Evolutionary conservation across 176 grass and related monocot genomes (phyloP).

Genomic region (Aegilops speltoides): DNA sequence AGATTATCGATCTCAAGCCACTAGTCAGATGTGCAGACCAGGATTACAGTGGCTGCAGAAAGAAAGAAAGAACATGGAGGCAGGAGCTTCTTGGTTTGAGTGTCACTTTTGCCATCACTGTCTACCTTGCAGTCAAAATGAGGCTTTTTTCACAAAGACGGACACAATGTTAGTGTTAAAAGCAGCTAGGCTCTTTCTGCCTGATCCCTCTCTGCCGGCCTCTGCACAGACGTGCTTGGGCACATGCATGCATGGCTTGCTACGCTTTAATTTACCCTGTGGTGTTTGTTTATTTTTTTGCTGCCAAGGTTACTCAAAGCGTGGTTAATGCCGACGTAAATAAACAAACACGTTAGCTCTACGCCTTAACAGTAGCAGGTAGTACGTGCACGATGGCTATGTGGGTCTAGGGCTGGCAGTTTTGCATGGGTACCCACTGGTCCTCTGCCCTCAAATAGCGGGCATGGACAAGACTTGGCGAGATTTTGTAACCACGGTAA

Average conservation of each 20-base stretch:
- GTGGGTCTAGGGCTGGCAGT: no score
- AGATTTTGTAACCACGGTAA: no score
- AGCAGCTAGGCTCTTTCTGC: background rate
- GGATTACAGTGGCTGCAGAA: background rate
- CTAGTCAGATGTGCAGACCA: slow-evolving; percentile 3
- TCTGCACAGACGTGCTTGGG: background rate
- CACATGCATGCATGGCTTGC: background rate
- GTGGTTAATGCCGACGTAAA: slow-evolving; percentile 21
- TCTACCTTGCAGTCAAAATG: background rate
- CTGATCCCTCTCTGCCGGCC: no score
- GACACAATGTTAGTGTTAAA: no score
- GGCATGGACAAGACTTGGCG: no score
- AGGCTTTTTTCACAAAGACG: background rate
- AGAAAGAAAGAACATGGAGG: background rate
- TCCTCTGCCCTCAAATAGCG: no score
- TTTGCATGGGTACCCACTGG: no score
- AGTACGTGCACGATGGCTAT: background rate
- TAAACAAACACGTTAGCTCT: slow-evolving; percentile 24
- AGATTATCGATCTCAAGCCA: background rate
- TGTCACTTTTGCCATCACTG: background rate
- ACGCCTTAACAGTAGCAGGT: background rate
- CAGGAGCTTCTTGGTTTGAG: slow-evolving; percentile 8
- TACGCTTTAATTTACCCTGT: background rate
- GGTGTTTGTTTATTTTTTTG: no score
- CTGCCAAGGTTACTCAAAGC: background rate